Conservation (phyloP, 257 asterid species). For the Fraxinus excelsior region DNA sequence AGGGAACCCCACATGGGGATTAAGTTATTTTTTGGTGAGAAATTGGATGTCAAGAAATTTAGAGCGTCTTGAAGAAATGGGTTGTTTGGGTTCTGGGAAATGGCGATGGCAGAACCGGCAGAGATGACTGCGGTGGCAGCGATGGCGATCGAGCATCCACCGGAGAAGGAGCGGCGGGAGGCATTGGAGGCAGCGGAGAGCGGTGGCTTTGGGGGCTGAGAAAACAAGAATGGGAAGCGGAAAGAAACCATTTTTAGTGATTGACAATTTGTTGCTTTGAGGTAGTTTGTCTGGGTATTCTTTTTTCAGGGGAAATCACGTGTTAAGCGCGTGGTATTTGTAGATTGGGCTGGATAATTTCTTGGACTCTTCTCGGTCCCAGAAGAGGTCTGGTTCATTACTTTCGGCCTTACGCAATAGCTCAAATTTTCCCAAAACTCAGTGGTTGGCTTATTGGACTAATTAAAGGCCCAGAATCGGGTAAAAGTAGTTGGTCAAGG, state of each 20-base stretch:
- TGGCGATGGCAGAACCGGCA: slow-evolving; percentile 57
- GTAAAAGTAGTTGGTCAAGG: too few relatives aligned
- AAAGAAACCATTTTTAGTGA: slow-evolving; percentile 56
- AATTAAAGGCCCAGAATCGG: too few relatives aligned
- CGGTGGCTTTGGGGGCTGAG: slow-evolving; percentile 70
- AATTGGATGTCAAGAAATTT: slow-evolving; percentile 43
- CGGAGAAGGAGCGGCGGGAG: slow-evolving; percentile 36
- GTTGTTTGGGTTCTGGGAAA: slow-evolving; percentile 41
- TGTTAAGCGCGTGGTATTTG: neutral
- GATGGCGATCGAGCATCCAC: slow-evolving; percentile 38
- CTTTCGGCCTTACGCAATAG: neutral
- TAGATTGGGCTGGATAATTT: neutral
- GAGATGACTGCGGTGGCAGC: slow-evolving; percentile 36
- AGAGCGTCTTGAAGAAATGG: slow-evolving; percentile 45
- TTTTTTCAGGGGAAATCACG: slow-evolving; percentile 8
- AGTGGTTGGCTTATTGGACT: too few relatives aligned
- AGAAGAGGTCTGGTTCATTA: neutral
- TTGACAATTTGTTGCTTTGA: slow-evolving; percentile 6
- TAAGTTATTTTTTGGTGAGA: slow-evolving; percentile 26
- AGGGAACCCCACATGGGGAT: slow-evolving; percentile 70
- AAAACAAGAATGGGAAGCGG: slow-evolving; percentile 87
- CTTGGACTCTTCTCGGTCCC: neutral
- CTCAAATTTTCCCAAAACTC: neutral
- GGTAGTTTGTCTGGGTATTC: too few relatives aligned
- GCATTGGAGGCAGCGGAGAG: slow-evolving; percentile 35